A percentile compares a stretch with the other conserved stretches of the same genome.
Conservation (phyloP, 176 grass and related monocot genomes). For the Echinochloa phyllopogon region DNA sequence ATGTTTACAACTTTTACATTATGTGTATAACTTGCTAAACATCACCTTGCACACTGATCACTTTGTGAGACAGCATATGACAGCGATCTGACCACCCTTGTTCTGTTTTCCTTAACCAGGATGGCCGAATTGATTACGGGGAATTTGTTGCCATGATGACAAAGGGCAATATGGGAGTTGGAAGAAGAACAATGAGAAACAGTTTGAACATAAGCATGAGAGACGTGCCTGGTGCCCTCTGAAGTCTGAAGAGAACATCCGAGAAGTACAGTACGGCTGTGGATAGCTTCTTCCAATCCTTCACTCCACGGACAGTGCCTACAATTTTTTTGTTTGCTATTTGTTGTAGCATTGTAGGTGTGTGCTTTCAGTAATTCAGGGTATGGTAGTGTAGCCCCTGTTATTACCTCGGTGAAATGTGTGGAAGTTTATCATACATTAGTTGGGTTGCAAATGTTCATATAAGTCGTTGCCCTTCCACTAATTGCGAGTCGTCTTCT, state of each 20-base stretch:
- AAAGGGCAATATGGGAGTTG: slow-evolving; percentile 70
- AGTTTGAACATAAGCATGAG: slow-evolving; percentile 61
- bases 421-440: background rate
- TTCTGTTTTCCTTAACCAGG: slow-evolving; percentile 29
- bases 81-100: background rate
- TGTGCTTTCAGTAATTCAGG: slow-evolving; percentile 34
- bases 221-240: slow-evolving; percentile 12
- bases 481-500: slow-evolving; percentile 3
- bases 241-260: slow-evolving; percentile 30
- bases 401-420: slow-evolving; percentile 4
- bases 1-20: background rate
- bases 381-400: background rate
- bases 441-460: slow-evolving; percentile 29
- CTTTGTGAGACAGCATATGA: background rate
- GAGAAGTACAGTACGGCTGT: background rate
- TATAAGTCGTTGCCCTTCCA: slow-evolving; percentile 5
- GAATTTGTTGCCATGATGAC: slow-evolving; percentile 82
- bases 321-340: slow-evolving; percentile 37
- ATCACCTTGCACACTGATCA: background rate
- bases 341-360: slow-evolving; percentile 40
- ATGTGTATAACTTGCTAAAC: background rate
- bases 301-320: slow-evolving; percentile 30
- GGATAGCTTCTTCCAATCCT: background rate
- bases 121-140: slow-evolving; percentile 65
- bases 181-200: slow-evolving; percentile 61